Evolutionary conservation across 805 yeast genomes (phyloP).

Genomic region (Isabelozyma rhagii): DNA sequence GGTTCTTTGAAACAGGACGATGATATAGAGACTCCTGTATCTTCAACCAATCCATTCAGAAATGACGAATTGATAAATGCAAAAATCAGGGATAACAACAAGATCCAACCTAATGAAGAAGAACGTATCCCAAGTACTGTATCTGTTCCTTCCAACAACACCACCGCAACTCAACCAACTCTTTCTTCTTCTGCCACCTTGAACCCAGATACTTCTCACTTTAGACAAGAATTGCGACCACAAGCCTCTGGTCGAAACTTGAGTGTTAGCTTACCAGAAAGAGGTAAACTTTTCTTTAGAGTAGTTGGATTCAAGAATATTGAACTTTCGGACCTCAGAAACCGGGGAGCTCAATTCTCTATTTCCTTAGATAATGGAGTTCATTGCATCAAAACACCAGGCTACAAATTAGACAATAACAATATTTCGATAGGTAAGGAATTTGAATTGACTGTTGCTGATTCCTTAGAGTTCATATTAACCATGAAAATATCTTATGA

Average conservation of each 20-base stretch:
- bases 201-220: not conserved
- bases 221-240: constrained; percentile 2
- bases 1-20: not conserved
- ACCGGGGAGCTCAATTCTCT: constrained; percentile 48
- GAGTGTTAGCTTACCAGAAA: constrained; percentile 20
- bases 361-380: constrained; percentile 75
- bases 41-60: not conserved
- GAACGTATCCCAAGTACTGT: constrained; percentile 23
- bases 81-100: constrained; percentile 17
- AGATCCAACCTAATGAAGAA: constrained; percentile 3
- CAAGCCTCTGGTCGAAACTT: not conserved
- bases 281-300: constrained; percentile 56
- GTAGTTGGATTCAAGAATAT: constrained; percentile 46
- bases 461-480: constrained; percentile 58
- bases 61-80: constrained; percentile 19
- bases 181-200: constrained; percentile 11
- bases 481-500: constrained; percentile 69
- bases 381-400: constrained; percentile 69
- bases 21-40: not conserved
- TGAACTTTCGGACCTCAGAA: constrained; percentile 43
- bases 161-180: constrained; percentile 8
- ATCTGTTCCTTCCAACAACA: constrained; percentile 27
- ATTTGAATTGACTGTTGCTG: constrained; percentile 69
- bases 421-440: constrained; percentile 58
- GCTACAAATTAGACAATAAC: constrained; percentile 34